Percentiles rank a stretch among this genome's conserved stretches.
Evolutionary conservation across 2,329 filamentous ascomycete species (phyloP).

Genomic region (Immersiporthe knoxdaviesiana): DNA sequence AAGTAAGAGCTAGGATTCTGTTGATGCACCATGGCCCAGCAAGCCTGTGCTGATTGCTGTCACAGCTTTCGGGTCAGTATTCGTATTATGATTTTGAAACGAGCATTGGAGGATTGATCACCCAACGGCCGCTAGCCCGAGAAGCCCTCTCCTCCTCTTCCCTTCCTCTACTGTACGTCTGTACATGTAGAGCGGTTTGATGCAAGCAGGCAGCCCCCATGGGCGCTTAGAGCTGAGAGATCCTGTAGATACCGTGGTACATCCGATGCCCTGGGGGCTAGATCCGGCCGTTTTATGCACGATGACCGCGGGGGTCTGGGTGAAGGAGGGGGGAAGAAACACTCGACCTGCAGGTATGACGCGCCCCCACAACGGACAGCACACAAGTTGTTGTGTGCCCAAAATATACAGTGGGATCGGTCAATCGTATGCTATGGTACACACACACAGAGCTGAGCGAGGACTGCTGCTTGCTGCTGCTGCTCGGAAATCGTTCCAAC

Average conservation of each 20-base stretch:
- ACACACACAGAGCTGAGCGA: too few species aligned
- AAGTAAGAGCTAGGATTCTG: neutral
- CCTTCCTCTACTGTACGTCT: too few species aligned
- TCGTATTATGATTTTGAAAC: neutral
- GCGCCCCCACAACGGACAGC: neutral
- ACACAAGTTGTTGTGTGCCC: neutral
- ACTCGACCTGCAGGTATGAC: conserved; percentile 4
- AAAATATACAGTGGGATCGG: neutral
- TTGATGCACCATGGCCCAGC: neutral
- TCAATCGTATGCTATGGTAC: too few species aligned
- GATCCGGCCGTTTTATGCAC: neutral
- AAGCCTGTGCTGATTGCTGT: neutral
- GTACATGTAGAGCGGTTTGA: neutral
- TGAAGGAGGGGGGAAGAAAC: neutral
- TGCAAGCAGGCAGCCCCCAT: neutral
- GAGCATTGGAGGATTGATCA: neutral
- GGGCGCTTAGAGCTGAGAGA: neutral
- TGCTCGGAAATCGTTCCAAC: neutral
- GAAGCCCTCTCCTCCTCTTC: neutral
- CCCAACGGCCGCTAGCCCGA: neutral
- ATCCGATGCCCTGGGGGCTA: neutral
- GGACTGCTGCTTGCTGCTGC: too few species aligned
- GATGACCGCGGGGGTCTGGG: neutral
- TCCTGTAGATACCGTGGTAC: neutral
- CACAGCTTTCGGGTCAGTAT: neutral